Evolutionary conservation across 1,139 yeast genomes (phyloP).

Genomic region (Lodderomyces metapsilosis): DNA sequence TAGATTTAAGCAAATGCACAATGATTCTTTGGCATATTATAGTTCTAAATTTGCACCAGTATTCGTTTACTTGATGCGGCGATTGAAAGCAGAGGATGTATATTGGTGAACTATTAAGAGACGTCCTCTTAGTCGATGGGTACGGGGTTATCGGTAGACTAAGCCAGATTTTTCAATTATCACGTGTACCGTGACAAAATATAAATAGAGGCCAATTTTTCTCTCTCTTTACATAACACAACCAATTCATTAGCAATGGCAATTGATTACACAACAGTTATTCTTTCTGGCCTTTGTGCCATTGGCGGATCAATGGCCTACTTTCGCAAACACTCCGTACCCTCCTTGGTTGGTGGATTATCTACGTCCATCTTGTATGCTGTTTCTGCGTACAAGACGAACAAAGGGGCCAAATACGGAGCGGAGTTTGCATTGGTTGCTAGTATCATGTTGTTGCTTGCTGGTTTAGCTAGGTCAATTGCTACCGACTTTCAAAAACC

Average conservation of each 20-base stretch:
- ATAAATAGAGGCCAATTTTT: background rate
- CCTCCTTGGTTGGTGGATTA: constrained; percentile 79
- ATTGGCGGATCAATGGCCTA: constrained; percentile 75
- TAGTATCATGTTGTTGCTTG: constrained; percentile 60
- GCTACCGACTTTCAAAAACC: constrained; percentile 64
- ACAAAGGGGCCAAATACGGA: constrained; percentile 74
- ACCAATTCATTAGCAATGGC: constrained; percentile 24
- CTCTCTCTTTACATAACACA: background rate
- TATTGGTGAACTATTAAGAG: no score
- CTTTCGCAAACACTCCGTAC: constrained; percentile 68
- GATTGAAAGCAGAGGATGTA: no score
- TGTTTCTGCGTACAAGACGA: constrained; percentile 72
- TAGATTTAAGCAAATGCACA: no score
- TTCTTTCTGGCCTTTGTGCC: constrained; percentile 71
- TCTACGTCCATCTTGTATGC: constrained; percentile 70
- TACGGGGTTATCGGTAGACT: no score
- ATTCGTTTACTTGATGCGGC: no score
- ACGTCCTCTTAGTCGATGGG: no score
- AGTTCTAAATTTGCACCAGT: no score
- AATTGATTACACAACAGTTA: constrained; percentile 72
- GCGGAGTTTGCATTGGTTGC: constrained; percentile 76
- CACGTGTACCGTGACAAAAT: background rate
- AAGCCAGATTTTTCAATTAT: no score
- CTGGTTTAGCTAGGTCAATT: constrained; percentile 68
- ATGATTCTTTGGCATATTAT: no score